Evolutionary conservation across 257 asterid genomes (phyloP).

Genomic region (Solanum appendiculatum): DNA sequence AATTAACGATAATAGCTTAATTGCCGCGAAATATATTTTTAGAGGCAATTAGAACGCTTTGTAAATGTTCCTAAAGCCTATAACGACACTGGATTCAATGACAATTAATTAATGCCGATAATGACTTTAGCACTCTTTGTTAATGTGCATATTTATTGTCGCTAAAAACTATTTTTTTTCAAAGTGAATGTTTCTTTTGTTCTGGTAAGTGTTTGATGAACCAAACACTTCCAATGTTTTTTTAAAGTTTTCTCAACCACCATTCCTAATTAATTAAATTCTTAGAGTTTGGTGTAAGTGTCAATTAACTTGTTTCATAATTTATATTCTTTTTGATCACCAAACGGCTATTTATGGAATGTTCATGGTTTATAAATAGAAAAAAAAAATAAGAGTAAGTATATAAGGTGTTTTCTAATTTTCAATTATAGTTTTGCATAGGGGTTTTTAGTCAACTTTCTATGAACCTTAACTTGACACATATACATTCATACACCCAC

Average conservation of each 20-base stretch:
- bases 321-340: neutral
- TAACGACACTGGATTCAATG: no score
- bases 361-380: neutral
- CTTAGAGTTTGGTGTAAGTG: neutral
- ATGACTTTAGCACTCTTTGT: rapidly evolving
- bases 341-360: neutral
- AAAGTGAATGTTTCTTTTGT: neutral
- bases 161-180: no score
- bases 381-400: neutral
- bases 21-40: no score
- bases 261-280: neutral
- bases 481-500: neutral
- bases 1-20: no score
- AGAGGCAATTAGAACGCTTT: no score
- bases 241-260: neutral
- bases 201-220: neutral
- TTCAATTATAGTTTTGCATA: neutral
- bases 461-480: neutral
- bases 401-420: neutral
- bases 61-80: no score
- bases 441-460: neutral
- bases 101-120: no score
- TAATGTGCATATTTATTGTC: no score
- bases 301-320: neutral
- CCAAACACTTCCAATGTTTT: neutral